Base-by-base conservation (phyloP, 164 flowering plant species). In the Stephania cephalantha region DNA sequence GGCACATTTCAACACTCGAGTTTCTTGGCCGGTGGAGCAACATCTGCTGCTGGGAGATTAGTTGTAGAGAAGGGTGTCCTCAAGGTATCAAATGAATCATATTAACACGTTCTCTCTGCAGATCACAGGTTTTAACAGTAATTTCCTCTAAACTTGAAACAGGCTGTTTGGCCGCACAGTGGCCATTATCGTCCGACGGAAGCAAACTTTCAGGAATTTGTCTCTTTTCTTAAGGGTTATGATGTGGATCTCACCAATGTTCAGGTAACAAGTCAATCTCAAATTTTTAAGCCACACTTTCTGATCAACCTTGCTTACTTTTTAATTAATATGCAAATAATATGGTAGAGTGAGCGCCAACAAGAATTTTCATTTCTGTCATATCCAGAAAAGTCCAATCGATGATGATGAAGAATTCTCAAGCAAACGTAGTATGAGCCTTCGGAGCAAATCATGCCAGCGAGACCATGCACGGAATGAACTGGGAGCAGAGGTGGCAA, bases 141-240 rank as follows among this genome's bases (percentile, higher is more conserved):
- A 45, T 61, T 69, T 67, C 5, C n/a, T 13, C 9, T 31, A 78
- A 68, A 69, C 25, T 65, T 50, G 29, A 46, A 45, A 81, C 77
- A 95, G 98, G 92, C 96, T 6, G 90, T 95, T 70, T 95, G 99
- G 98, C 99, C 99, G 73, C 93, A 94, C 83, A 94, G 98, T 74
- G 98, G 98, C 44, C 98, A 94, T 79, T 94, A 95, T 77, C 93
- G 86, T 69, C 99, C 99, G 29, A 95, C 98, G 15, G 91, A 88
- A 81, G 96, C 93, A 78, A 95, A 95, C 83, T 95, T 95, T 55
- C 83, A 83, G 78, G 96, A 86, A 78, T 89, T 95, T 68, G 78
- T 90, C 85, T 73, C 81, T 17, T 93, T 90, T 79, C 94, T 95
- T 13, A 30, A 15, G 83, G 91, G 88, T 50, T 82, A 89, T 68